Conservation (phyloP, 352 stramenopile species). For the Pythium dissimile region DNA sequence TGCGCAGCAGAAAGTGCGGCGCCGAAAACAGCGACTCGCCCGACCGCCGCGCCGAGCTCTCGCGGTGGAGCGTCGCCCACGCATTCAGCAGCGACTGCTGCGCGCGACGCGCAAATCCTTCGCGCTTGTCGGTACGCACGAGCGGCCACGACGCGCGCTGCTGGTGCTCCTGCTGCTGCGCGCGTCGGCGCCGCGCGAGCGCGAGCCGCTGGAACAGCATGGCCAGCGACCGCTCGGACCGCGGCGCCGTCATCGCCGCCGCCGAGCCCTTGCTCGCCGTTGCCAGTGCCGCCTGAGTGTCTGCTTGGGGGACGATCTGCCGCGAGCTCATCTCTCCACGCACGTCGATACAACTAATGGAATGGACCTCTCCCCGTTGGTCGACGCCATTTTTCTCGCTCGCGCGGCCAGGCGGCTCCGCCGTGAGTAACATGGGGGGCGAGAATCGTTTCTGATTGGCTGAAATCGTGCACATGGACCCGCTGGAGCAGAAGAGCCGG, state of each 20-base stretch:
- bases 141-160: constrained; percentile 17
- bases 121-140: neutral
- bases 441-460: no score
- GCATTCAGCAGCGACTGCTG: constrained; percentile 16
- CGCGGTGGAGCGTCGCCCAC: constrained; percentile 10
- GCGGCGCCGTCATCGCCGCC: no score
- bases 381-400: neutral
- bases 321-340: constrained; percentile 4
- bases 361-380: neutral
- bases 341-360: neutral
- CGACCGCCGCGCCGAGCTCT: neutral
- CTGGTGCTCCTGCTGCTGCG: constrained; percentile 4
- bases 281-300: neutral
- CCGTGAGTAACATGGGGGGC: neutral
- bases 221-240: neutral
- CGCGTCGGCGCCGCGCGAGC: neutral
- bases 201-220: constrained; percentile 13
- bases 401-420: neutral
- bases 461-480: no score
- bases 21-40: constrained; percentile 3
- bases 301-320: constrained; percentile 10
- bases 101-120: constrained; percentile 8
- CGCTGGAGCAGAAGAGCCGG: no score
- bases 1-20: constrained; percentile 20
- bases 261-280: neutral